These are phyloP conservation scores for Xylaria sp. DNA, from an alignment of 2,329 filamentous ascomycete genomes.

Conservation along the genomic window DNA sequence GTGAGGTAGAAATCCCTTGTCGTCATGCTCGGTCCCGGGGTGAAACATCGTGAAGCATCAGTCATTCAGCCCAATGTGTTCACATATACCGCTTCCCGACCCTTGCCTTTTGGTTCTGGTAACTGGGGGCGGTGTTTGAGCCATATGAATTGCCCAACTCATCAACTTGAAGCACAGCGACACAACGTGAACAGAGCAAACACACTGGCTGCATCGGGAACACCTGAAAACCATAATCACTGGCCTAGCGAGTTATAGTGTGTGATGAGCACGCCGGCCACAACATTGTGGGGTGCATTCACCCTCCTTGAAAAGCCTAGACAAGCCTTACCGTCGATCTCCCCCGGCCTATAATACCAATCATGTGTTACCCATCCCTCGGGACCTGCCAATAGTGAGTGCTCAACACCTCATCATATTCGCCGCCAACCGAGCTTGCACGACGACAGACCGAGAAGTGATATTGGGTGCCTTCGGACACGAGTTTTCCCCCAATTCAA, in stretches of 20 bases:
- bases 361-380: slow-evolving; percentile 8
- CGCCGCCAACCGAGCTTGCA: slow-evolving; percentile 28
- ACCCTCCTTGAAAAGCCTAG: slow-evolving; percentile 26
- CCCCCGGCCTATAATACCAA: slow-evolving; percentile 13
- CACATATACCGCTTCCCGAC: slow-evolving; percentile 13
- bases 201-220: slow-evolving; percentile 29
- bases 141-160: slow-evolving; percentile 14
- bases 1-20: slow-evolving; percentile 13
- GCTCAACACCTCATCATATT: slow-evolving; percentile 13
- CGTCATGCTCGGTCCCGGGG: slow-evolving; percentile 29
- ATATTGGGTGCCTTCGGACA: slow-evolving; percentile 4
- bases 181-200: slow-evolving; percentile 25
- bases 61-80: slow-evolving; percentile 10
- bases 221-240: slow-evolving; percentile 32
- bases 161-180: slow-evolving; percentile 33
- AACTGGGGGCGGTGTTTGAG: slow-evolving; percentile 1
- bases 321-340: slow-evolving; percentile 31
- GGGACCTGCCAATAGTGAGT: slow-evolving; percentile 21
- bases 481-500: slow-evolving; percentile 3
- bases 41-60: slow-evolving; percentile 25
- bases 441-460: slow-evolving; percentile 7
- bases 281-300: slow-evolving; percentile 44
- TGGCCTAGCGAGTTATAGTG: slow-evolving; percentile 14
- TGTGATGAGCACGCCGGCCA: slow-evolving; percentile 37
- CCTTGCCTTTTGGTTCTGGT: slow-evolving; percentile 17